Base-by-base conservation (phyloP, 345 rosid genomes). In the Salix caprea region DNA sequence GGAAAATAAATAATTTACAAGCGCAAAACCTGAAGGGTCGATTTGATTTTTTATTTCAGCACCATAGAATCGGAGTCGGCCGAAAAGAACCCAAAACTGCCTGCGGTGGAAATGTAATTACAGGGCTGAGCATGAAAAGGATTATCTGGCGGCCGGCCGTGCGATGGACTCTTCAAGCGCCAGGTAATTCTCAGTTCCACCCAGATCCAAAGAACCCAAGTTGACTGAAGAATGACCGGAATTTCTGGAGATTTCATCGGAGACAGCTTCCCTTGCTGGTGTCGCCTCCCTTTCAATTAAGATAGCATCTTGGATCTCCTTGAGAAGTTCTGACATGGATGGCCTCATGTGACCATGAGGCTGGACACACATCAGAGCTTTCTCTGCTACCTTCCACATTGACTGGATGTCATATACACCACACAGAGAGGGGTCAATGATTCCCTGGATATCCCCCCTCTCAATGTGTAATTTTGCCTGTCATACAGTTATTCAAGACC, bases 341-440 rank as follows among this genome's bases (percentile, higher is more conserved):
- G 99, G 98, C 81, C 99, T 90, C 97, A 90, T 84, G 84, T 89
- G 84, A 36, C 99, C 98, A 36, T 94, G 97, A 14, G 99, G 94
- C 78, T 82, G 91, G 69, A 96, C 97, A 8, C 99, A 96, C 86
- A 90, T 82, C 79, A 94, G 71, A 4, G 99, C 99, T 74, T 89
- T 94, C 90, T 96, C 99, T 0, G 97, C 99, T 21, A 96, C 91
- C 85, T 96, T 96, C 99, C 99, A 96, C 96, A 96, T 92, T 1
- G 99, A 90, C 58, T 96, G 99, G 54, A 94, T 89, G 77, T 95
- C 97, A 19, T 91, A 96, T 23, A 88, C 97, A 13, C 89, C 82
- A 21, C 28, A 61, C n/a, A 96, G 73, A 0, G 82, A 82, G 2
- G 91, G 97, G 82, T 96, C 99, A 9, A 96, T 90, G 82, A 96